phyloP scores from a whole-genome alignment of 2,329 filamentous ascomycete species.

The Aureobasidium mangrovei region DNA sequence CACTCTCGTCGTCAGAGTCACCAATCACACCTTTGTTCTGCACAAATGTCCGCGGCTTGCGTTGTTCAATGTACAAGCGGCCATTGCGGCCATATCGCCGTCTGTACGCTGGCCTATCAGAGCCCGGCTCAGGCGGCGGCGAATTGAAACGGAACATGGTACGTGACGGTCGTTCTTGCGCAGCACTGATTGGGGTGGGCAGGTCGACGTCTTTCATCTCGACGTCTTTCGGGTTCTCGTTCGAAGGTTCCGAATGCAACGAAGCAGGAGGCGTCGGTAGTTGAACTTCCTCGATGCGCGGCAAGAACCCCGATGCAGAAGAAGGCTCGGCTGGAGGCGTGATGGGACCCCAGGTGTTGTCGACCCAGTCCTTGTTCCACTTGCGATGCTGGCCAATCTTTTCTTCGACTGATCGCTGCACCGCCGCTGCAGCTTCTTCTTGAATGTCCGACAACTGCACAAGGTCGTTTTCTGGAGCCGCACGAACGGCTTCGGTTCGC shows the following conservation, averaged over 20 bases:
- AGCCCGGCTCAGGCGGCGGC: constrained; percentile 15
- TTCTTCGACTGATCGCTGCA: constrained; percentile 72
- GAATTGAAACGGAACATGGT: constrained; percentile 18
- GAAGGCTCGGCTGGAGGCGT: constrained; percentile 60
- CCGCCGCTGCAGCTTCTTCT: constrained; percentile 71
- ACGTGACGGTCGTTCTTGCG: constrained; percentile 19
- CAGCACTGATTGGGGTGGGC: constrained; percentile 19
- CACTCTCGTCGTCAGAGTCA: constrained; percentile 81
- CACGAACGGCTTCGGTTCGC: constrained; percentile 52
- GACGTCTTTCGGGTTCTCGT: constrained; percentile 31
- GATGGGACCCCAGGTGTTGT: constrained; percentile 77
- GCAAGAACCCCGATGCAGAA: constrained; percentile 22
- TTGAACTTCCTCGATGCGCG: constrained; percentile 20
- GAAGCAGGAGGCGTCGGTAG: constrained; percentile 42
- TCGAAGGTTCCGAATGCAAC: constrained; percentile 33
- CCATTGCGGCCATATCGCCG: constrained; percentile 77
- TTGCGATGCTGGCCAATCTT: constrained; percentile 81
- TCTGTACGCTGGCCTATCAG: constrained; percentile 56
- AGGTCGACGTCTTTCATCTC: constrained; percentile 26
- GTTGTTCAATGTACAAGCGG: constrained; percentile 72
- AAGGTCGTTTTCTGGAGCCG: constrained; percentile 69
- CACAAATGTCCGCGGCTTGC: constrained; percentile 22
- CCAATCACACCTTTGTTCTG: constrained; percentile 40
- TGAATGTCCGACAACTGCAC: constrained; percentile 66
- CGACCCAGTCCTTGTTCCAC: constrained; percentile 86